Conservation (phyloP, 2,329 filamentous ascomycete genomes). For the Pseudomassariella vexata region DNA sequence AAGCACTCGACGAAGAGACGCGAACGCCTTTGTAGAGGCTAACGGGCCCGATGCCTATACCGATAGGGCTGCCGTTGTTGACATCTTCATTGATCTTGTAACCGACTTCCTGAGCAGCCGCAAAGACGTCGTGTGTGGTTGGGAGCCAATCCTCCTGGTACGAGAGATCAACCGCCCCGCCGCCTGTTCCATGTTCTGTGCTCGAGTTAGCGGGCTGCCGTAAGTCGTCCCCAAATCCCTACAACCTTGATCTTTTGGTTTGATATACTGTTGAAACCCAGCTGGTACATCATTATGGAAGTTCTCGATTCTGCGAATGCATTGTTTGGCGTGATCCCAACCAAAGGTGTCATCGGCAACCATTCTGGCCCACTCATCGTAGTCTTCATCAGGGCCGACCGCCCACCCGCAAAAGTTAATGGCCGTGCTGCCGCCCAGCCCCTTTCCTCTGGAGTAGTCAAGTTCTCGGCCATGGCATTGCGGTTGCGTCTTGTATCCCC, state of each 20-base stretch:
- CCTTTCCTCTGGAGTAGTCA: constrained; percentile 33
- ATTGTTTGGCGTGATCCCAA: constrained; percentile 28
- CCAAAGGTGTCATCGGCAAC: constrained; percentile 42
- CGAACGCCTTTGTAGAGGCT: constrained; percentile 29
- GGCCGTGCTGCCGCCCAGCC: constrained; percentile 32
- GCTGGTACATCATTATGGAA: constrained; percentile 31
- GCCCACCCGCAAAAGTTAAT: constrained; percentile 39
- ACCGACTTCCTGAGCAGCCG: constrained; percentile 11
- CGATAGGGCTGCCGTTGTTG: constrained; percentile 14
- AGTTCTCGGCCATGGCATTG: constrained; percentile 28
- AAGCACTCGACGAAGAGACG: constrained; percentile 33
- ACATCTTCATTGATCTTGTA: constrained; percentile 12
- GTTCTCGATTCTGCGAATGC: constrained; percentile 41
- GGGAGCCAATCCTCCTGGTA: constrained; percentile 13
- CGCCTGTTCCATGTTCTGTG: constrained; percentile 13
- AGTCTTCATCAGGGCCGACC: constrained; percentile 44
- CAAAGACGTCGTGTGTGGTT: constrained; percentile 9
- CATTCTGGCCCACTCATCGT: constrained; percentile 40
- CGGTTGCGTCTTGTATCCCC: constrained; percentile 32
- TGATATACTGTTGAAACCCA: constrained; percentile 28
- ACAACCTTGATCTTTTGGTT: constrained; percentile 11
- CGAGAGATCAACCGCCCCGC: constrained; percentile 14
- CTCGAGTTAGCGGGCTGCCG: background rate
- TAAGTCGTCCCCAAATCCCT: too few species aligned
- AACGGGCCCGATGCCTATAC: constrained; percentile 16